A percentile compares a stretch with the other conserved stretches of the same genome.
phyloP scores from a whole-genome alignment of 208 protist genomes.

The Kentomonas sorsogonicus region DNA sequence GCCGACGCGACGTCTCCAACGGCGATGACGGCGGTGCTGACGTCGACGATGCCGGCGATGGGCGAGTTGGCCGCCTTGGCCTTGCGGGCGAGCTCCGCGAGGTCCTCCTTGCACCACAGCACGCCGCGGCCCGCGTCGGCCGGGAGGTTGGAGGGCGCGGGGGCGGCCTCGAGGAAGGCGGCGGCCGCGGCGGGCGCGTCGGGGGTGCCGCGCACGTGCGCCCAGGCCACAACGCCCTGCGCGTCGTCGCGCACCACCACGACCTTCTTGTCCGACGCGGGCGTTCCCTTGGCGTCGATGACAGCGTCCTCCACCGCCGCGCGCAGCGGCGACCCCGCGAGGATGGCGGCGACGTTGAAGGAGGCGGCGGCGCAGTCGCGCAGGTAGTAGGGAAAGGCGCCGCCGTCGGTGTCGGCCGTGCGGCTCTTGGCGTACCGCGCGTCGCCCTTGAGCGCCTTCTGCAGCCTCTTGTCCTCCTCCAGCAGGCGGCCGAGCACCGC shows the following conservation, averaged over 20 bases:
- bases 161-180: slow-evolving; percentile 22
- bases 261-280: slow-evolving; percentile 41
- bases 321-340: slow-evolving; percentile 26
- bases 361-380: slow-evolving; percentile 48
- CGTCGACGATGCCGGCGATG: slow-evolving; percentile 20
- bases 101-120: slow-evolving; percentile 63
- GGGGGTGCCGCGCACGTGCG: slow-evolving; percentile 34
- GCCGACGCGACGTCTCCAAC: slow-evolving; percentile 28
- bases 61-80: slow-evolving; percentile 23
- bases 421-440: slow-evolving; percentile 49
- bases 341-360: slow-evolving; percentile 65
- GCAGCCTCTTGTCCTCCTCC: slow-evolving; percentile 59
- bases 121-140: slow-evolving; percentile 22
- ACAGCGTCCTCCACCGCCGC: slow-evolving; percentile 50
- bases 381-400: slow-evolving; percentile 44
- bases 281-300: slow-evolving; percentile 26
- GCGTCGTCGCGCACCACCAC: slow-evolving; percentile 27
- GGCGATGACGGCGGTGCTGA: slow-evolving; percentile 22
- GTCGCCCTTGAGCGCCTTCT: slow-evolving; percentile 44
- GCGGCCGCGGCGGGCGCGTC: slow-evolving; percentile 22
- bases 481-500: slow-evolving; percentile 50
- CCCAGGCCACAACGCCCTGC: slow-evolving; percentile 39
- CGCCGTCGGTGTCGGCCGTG: slow-evolving; percentile 39
- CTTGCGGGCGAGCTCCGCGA: slow-evolving; percentile 31
- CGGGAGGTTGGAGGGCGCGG: slow-evolving; percentile 23